Base-by-base conservation (phyloP, 148 eudicot genomes). In the Cornus florida region DNA sequence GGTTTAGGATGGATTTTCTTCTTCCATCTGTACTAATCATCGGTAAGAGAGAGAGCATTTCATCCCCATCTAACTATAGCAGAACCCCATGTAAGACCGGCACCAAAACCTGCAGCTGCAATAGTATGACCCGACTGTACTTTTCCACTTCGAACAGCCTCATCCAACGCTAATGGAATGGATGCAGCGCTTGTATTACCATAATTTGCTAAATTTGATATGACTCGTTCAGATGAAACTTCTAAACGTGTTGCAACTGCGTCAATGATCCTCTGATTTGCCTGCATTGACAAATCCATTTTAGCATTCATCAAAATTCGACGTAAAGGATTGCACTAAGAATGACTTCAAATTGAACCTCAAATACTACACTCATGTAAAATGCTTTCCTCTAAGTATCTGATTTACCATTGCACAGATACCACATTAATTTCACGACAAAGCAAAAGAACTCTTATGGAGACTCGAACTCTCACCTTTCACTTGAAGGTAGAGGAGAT, bases 61-160 rank as follows among this genome's bases (percentile, higher is more conserved):
- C 82, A 95, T 31, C 91, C 89, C 99, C 99, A 96, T 89, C 91
- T 88, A 59, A 96, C 50, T 75, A 96, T 89, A 78, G 92, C 92
- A 8, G 99, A 96, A 69, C 95, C 98, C 99, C 99, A 96, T 7
- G 99, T 93, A 65, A 93, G 94, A 19, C 99, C 99, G 31, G 99
- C 98, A 33, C 98, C 99, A 46, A 96, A 96, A 43, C 99, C 99
- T 7, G 99, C 91, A 68, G 98, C 74, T 8, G 98, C 99, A 69
- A 96, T 90, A n/a, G 90, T 84, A 74, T 96, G 86, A 17, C 99
- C 99, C 0, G 92, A 78, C 78, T 90, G 75, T 43, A 96, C 91
- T 79, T 85, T 92, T 82, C 99, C 99, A 41, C 92, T 84, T 65
- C 98, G 84, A 69, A 96, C 94, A 22, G 98, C 97, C 83, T 96